Conservation (phyloP, 805 yeast species). For the Allodekkera sacchari region DNA sequence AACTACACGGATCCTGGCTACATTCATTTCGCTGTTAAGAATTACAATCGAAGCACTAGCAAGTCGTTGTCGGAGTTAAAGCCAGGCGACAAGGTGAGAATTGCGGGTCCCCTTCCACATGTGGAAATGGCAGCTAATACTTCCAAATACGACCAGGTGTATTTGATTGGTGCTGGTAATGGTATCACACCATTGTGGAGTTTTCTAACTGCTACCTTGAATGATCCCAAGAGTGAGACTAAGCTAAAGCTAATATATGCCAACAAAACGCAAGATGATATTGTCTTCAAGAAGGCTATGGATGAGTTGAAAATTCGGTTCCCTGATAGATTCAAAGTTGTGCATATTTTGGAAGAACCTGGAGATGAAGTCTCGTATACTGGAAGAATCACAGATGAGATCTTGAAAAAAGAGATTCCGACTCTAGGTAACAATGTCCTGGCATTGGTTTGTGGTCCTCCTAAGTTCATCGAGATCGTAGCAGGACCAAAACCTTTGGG, state of each 20-base stretch:
- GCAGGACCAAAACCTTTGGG: too few relatives aligned
- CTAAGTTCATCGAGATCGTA: too few relatives aligned
- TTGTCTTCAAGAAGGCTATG: conserved; percentile 16
- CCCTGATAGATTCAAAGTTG: conserved; percentile 4
- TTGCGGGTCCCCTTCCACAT: conserved; percentile 4
- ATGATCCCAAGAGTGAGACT: conserved; percentile 1
- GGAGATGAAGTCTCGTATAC: neutral
- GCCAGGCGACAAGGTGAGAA: conserved; percentile 3
- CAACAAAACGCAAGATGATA: conserved; percentile 1
- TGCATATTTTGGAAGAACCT: conserved; percentile 2
- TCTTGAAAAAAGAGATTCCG: too few relatives aligned
- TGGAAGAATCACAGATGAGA: too few relatives aligned
- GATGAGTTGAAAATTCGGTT: conserved; percentile 21
- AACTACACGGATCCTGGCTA: conserved; percentile 2
- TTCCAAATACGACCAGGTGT: conserved; percentile 1
- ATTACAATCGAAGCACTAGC: conserved; percentile 3
- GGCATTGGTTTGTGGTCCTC: too few relatives aligned
- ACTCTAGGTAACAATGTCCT: too few relatives aligned
- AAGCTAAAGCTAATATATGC: conserved; percentile 1
- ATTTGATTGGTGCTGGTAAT: conserved; percentile 7
- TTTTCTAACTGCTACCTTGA: conserved; percentile 1
- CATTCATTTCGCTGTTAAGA: conserved; percentile 6
- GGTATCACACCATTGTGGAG: conserved; percentile 7
- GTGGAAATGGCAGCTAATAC: conserved; percentile 1
- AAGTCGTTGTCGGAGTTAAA: neutral